Evolutionary conservation across 768 basidiomycete genomes (phyloP).

Genomic region (Pleurotus cornucopiae): DNA sequence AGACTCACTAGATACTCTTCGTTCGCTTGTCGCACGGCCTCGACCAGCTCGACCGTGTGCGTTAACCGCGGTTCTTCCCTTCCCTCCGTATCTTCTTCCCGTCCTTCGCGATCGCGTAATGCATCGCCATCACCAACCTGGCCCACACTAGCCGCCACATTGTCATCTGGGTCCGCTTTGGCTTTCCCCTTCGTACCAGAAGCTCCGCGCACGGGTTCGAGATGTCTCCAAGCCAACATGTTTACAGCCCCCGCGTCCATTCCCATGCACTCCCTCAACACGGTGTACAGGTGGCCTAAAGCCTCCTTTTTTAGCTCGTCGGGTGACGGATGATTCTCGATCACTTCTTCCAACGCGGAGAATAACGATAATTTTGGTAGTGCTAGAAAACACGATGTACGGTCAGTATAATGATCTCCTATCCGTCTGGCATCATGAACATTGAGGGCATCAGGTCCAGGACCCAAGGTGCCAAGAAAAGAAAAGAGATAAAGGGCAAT

Average conservation of each 20-base stretch:
- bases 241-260: not conserved
- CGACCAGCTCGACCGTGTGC: slow-evolving; percentile 41
- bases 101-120: not conserved
- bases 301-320: slow-evolving; percentile 28
- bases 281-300: slow-evolving; percentile 35
- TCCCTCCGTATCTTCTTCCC: slow-evolving; percentile 20
- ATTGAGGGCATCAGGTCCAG: no score
- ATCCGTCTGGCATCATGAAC: no score
- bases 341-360: slow-evolving; percentile 30
- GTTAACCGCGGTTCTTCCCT: not conserved
- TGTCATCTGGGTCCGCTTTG: not conserved
- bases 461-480: not conserved
- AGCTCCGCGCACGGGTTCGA: not conserved
- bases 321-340: slow-evolving; percentile 33
- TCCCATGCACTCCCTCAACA: slow-evolving; percentile 18
- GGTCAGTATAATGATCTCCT: no score
- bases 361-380: slow-evolving; percentile 39
- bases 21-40: slow-evolving; percentile 36
- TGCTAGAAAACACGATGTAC: slow-evolving; percentile 21
- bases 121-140: slow-evolving; percentile 14
- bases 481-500: not conserved
- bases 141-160: not conserved
- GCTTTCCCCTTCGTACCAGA: not conserved
- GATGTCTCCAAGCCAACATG: slow-evolving; percentile 6
- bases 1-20: slow-evolving; percentile 46